Evolutionary conservation across 768 basidiomycete genomes (phyloP).

Genomic region (Pulveroboletus ravenelii): DNA sequence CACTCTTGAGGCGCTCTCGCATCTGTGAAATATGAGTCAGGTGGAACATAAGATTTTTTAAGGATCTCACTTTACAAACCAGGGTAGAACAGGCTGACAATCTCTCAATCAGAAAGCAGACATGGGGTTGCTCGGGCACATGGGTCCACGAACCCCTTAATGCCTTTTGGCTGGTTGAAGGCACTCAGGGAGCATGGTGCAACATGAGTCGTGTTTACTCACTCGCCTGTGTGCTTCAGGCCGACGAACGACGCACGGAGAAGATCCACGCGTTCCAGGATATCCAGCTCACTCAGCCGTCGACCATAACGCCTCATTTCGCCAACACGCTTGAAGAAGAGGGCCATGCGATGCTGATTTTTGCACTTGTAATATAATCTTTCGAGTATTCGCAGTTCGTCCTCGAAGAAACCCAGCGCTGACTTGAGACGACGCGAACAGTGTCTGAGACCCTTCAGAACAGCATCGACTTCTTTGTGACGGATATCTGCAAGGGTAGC

Average conservation of each 20-base stretch:
- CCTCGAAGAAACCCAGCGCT: constrained; percentile 27
- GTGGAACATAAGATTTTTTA: background rate
- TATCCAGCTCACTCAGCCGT: constrained; percentile 15
- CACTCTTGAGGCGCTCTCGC: constrained; percentile 40
- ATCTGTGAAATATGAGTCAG: constrained; percentile 34
- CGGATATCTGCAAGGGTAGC: constrained; percentile 15
- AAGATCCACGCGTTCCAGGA: constrained; percentile 20
- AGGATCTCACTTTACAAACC: constrained; percentile 42
- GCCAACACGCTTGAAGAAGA: constrained; percentile 61
- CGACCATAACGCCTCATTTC: constrained; percentile 51
- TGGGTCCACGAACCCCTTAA: constrained; percentile 64
- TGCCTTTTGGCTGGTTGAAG: constrained; percentile 39
- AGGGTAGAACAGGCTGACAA: constrained; percentile 35
- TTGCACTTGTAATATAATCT: constrained; percentile 75
- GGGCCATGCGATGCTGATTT: constrained; percentile 49
- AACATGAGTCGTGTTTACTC: background rate
- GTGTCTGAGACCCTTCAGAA: constrained; percentile 57
- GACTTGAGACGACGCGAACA: constrained; percentile 50
- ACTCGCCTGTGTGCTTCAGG: constrained; percentile 23
- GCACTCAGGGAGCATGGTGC: background rate
- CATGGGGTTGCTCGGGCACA: constrained; percentile 39
- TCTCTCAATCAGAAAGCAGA: constrained; percentile 35
- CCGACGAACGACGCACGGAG: constrained; percentile 29
- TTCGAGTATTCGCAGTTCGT: constrained; percentile 49
- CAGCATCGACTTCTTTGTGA: constrained; percentile 45